phyloP scores from a whole-genome alignment of 2,329 filamentous ascomycete species.

The Mycosphaerelloides madeirae region DNA sequence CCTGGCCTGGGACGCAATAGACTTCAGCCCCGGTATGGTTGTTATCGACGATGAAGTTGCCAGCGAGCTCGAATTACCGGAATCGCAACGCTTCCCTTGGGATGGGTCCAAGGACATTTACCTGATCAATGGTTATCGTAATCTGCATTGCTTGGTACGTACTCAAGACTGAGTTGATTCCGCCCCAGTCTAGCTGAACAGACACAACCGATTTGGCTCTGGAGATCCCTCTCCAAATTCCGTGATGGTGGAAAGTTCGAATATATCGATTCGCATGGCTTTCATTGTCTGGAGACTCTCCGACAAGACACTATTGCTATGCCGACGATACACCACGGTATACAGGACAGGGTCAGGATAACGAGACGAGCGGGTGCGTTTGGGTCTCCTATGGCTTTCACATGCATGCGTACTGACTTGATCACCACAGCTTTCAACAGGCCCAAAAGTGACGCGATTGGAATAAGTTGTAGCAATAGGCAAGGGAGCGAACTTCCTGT shows the following conservation, averaged over 20 bases:
- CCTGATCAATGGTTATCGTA: conserved; percentile 1
- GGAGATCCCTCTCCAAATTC: background rate
- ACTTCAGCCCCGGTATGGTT: background rate
- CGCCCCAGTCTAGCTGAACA: too few species aligned
- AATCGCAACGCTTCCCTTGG: conserved; percentile 1
- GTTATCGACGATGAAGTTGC: background rate
- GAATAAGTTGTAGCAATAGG: background rate
- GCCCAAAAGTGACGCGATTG: background rate
- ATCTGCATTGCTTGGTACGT: conserved; percentile 1
- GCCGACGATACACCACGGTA: conserved; percentile 1
- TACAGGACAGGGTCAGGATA: background rate
- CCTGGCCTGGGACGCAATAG: background rate
- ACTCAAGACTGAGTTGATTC: too few species aligned
- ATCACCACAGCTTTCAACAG: background rate
- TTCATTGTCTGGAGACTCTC: background rate
- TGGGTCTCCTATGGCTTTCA: background rate
- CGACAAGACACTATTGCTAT: conserved; percentile 2
- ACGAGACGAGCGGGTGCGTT: background rate
- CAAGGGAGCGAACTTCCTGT: background rate
- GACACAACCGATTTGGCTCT: background rate
- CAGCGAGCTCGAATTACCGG: background rate
- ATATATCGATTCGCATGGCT: background rate
- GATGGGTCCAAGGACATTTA: conserved; percentile 1
- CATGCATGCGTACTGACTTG: background rate
- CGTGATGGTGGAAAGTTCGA: background rate